phyloP scores from a whole-genome alignment of 345 rosid genomes.

The Lepidium sativum region DNA sequence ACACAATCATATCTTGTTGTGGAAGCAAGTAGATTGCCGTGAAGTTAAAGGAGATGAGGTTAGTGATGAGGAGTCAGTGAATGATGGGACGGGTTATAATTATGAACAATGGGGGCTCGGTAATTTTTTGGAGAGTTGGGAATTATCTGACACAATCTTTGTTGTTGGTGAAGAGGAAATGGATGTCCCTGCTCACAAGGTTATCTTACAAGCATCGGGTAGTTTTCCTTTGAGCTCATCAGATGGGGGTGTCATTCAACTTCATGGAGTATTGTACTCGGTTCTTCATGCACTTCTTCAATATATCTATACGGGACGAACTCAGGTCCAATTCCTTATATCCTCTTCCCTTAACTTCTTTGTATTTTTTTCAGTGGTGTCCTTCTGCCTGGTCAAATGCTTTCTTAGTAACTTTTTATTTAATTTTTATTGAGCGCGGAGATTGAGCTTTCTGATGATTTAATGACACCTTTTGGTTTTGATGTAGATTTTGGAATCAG shows the following conservation, averaged over 20 bases:
- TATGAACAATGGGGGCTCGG: conserved; percentile 78
- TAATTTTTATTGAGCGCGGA: not conserved
- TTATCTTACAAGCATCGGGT: conserved; percentile 78
- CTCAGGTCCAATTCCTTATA: conserved; percentile 45
- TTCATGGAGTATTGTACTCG: conserved; percentile 43
- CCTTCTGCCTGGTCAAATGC: not conserved
- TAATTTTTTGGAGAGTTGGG: conserved; percentile 79
- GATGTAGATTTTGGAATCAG: conserved; percentile 61
- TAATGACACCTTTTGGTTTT: not conserved
- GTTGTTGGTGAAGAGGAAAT: conserved; percentile 59
- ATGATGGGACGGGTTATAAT: conserved; percentile 20
- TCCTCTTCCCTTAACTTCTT: not conserved
- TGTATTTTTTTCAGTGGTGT: too few species aligned
- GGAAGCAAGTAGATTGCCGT: conserved; percentile 75
- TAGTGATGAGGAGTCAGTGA: conserved; percentile 38
- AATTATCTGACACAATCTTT: conserved; percentile 63
- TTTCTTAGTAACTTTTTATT: not conserved
- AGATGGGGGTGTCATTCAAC: conserved; percentile 38
- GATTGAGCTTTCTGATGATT: not conserved
- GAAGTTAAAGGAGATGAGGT: conserved; percentile 44
- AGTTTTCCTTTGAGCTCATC: conserved; percentile 46
- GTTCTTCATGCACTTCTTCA: conserved; percentile 74
- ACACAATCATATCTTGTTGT: conserved; percentile 58
- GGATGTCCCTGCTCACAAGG: conserved; percentile 77
- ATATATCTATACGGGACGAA: conserved; percentile 61